phyloP scores from a whole-genome alignment of 805 yeast genomes.

The Yarrowia yakushimensis region DNA sequence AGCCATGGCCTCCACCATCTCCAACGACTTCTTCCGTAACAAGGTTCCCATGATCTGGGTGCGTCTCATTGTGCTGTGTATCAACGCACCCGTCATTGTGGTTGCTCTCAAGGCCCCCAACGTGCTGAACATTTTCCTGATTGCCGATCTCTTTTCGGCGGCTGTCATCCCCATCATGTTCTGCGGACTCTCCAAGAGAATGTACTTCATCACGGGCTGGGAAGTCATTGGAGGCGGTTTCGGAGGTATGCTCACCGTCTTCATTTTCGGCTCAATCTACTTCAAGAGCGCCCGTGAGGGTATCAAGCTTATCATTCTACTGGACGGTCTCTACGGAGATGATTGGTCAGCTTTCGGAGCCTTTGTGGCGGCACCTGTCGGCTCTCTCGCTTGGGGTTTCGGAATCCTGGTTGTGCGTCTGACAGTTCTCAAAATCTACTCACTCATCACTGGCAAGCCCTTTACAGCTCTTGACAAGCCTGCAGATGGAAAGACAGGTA shows the following conservation, averaged over 20 bases:
- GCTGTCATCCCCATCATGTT: conserved; percentile 81
- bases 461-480: conserved; percentile 41
- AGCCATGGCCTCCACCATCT: conserved; percentile 81
- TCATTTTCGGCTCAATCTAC: conserved; percentile 79
- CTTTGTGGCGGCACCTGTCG: conserved; percentile 84
- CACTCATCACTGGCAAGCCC: conserved; percentile 40
- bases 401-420: conserved; percentile 44
- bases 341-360: conserved; percentile 98
- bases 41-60: conserved; percentile 62
- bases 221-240: conserved; percentile 82
- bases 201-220: conserved; percentile 70
- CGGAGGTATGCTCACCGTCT: conserved; percentile 76
- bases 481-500: conserved; percentile 12
- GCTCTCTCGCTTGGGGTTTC: conserved; percentile 61
- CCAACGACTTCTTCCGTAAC: conserved; percentile 87
- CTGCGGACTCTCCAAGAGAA: conserved; percentile 64
- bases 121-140: conserved; percentile 79
- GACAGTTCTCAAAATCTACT: conserved; percentile 32
- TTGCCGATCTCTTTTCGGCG: conserved; percentile 86
- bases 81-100: conserved; percentile 83
- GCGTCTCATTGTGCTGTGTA: conserved; percentile 64
- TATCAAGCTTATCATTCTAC: conserved; percentile 63
- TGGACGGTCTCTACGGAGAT: conserved; percentile 62
- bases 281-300: conserved; percentile 71
- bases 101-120: conserved; percentile 81